Evolutionary conservation across 2,329 filamentous ascomycete genomes (phyloP).

Genomic region (Xylaria multiplex): DNA sequence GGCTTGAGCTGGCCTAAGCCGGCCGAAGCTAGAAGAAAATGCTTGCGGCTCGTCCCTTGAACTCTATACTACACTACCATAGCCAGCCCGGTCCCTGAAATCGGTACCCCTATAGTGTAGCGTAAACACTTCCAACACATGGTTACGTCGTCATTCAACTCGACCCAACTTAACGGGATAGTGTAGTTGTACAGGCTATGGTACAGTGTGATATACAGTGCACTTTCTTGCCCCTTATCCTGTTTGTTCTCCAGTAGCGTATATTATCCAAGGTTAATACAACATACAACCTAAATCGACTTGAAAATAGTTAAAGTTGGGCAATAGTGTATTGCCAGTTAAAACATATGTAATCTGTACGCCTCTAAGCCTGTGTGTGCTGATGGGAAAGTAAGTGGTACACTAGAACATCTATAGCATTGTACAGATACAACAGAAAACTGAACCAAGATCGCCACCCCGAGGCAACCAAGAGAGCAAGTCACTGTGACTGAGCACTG

Average conservation of each 20-base stretch:
- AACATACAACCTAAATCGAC: too few relatives aligned
- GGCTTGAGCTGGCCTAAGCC: background rate
- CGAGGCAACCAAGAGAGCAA: too few relatives aligned
- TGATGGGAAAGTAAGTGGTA: background rate
- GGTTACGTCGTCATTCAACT: slow-evolving; percentile 5
- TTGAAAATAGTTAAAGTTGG: background rate
- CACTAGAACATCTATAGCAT: too few relatives aligned
- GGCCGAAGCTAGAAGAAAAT: slow-evolving; percentile 9
- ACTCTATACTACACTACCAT: background rate
- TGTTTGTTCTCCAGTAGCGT: background rate
- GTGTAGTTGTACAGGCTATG: background rate
- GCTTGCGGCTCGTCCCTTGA: slow-evolving; percentile 21
- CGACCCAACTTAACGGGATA: slow-evolving; percentile 4
- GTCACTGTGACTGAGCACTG: slow-evolving; percentile 2
- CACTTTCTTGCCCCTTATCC: background rate
- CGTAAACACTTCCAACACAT: background rate
- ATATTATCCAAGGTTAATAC: too few relatives aligned
- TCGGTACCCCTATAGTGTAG: background rate
- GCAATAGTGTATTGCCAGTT: background rate
- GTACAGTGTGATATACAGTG: background rate
- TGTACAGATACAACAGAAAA: background rate
- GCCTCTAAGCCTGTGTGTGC: background rate
- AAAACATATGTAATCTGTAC: background rate
- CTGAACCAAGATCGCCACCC: background rate
- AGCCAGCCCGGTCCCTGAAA: background rate